phyloP scores from a whole-genome alignment of 768 basidiomycete species.

The Suillus subaureus region DNA sequence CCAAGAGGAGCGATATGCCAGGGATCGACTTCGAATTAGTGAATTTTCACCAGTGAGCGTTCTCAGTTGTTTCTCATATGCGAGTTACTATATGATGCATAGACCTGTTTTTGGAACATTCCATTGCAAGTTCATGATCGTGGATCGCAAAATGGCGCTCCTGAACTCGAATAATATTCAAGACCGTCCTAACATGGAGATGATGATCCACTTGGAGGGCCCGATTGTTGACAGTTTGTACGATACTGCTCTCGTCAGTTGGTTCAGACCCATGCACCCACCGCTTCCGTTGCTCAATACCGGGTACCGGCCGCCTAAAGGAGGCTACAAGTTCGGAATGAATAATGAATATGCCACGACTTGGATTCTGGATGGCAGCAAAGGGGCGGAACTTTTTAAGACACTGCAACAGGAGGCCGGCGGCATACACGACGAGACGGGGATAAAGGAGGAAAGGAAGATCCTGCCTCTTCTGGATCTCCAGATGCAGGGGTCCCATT shows the following conservation, averaged over 20 bases:
- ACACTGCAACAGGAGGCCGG: conserved; percentile 18
- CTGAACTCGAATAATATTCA: conserved; percentile 73
- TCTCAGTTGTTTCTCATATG: neutral
- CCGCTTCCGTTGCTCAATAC: conserved; percentile 43
- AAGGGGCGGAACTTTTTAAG: conserved; percentile 27
- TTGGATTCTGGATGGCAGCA: conserved; percentile 29
- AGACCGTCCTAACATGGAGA: conserved; percentile 53
- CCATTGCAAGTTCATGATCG: conserved; percentile 70
- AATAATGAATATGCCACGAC: conserved; percentile 34
- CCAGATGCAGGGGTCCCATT: conserved; percentile 18
- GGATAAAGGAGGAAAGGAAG: neutral
- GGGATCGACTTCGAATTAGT: conserved; percentile 63
- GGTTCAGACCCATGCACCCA: conserved; percentile 52
- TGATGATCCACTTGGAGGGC: conserved; percentile 74
- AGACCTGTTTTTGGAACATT: conserved; percentile 65
- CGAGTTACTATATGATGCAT: conserved; percentile 25
- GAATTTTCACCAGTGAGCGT: conserved; percentile 47
- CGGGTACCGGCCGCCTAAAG: conserved; percentile 32
- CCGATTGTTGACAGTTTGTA: conserved; percentile 70
- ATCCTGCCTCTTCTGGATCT: neutral
- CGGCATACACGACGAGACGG: conserved; percentile 9
- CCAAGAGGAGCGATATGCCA: conserved; percentile 56
- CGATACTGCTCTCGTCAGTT: conserved; percentile 67
- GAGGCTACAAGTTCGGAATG: conserved; percentile 42
- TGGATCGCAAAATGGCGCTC: conserved; percentile 67